Evolutionary conservation across 1,284 basidiomycete species (phyloP), one percentile per base, ranked within the genome.

Genomic region (Ganoderma leucocontextum): DNA sequence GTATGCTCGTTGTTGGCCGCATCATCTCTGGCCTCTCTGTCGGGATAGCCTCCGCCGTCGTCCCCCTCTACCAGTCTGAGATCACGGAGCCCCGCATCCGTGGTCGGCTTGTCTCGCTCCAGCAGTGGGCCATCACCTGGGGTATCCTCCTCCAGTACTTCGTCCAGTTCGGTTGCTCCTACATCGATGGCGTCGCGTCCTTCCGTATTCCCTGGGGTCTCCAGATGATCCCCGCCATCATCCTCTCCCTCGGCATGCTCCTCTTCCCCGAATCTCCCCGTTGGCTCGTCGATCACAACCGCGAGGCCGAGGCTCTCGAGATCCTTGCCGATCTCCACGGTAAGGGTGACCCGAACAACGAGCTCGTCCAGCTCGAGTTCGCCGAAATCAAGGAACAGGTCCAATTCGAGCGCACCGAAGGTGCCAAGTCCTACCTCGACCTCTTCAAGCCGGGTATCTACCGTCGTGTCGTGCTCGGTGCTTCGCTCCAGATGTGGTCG

Each of bases 261-360:
- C 73, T 84, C 67, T 90, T 92, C 84, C 90, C 90, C 0, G 89
- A 91, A 75, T 75, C 73, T 60, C 90, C 91, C 13, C 85, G 91
- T 76, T 93, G 86, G 86, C 84, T 93, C 55, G 79, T 92, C 66
- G 91, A 93, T 74, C 82, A 88, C 65, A 82, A 82, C 71, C 82
- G 83, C 6, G 87, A 92, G 58, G 85, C 84, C 0, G 93, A 95
- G 72, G 94, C 94, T 0, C 84, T 95, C 39, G 81, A 90, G 71
- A 89, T 95, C 72, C 84, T 96, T 44, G 91, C 93, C 33, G 90
- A 94, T 74, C 86, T 95, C 33, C 94, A 95, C 76, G 94, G 93
- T 60, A 81, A 84, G 49, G 94, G 94, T 33, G 83, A 95, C 76
- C 80, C 78, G 47, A 79, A 83, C 38, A 83, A 90, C 73, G 86